A percentile compares a stretch with the other conserved stretches of the same genome.
Conservation (phyloP, 2,329 filamentous ascomycete genomes). For the Sarocladiaceae sp. region DNA sequence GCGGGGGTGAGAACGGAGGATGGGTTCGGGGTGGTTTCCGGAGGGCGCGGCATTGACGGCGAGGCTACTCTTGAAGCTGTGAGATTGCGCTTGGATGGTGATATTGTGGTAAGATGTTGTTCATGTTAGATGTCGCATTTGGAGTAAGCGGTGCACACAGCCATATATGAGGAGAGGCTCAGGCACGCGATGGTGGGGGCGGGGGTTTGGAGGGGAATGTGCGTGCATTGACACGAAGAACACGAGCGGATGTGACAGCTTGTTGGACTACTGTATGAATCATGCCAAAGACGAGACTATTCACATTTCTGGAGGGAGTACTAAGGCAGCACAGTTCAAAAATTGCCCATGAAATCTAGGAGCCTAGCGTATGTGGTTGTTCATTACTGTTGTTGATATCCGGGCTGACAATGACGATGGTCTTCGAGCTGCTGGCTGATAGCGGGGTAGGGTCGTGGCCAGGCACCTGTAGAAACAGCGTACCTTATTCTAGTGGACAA, state of each 20-base stretch:
- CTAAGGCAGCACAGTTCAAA: no score
- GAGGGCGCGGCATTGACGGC: slow-evolving; percentile 15
- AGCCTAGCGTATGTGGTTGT: no score
- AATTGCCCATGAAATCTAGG: no score
- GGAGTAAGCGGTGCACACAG: neutral
- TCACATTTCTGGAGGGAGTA: no score
- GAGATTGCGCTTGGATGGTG: neutral
- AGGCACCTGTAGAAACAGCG: neutral
- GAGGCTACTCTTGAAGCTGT: neutral
- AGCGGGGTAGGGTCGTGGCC: neutral
- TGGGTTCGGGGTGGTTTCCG: slow-evolving; percentile 18
- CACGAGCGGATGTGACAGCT: no score
- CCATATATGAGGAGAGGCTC: neutral
- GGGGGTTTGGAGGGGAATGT: neutral
- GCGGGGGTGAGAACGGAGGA: slow-evolving; percentile 18
- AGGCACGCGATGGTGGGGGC: neutral
- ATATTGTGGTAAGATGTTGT: neutral
- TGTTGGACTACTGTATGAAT: no score
- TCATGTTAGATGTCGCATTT: neutral
- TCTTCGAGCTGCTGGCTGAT: neutral
- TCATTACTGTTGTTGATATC: no score
- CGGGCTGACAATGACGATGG: neutral
- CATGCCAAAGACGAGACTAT: no score
- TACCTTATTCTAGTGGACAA: neutral
- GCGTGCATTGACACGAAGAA: neutral